Base-by-base conservation (phyloP, 129 eudicot genomes). In the Chrysanthemum lavandulifolium region DNA sequence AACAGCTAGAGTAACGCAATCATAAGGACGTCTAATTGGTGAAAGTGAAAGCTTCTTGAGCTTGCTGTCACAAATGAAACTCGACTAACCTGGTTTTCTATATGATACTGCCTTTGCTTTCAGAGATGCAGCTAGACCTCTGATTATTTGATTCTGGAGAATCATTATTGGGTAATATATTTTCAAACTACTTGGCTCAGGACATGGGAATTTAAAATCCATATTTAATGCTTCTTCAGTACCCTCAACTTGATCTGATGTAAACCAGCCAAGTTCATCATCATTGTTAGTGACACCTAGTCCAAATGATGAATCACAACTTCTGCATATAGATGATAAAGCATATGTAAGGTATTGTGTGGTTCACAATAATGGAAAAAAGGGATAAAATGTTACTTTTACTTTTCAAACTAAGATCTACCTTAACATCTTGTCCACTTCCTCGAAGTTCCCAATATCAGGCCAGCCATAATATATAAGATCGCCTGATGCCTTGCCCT, bases 351-450 rank as follows among this genome's bases (percentile, higher is more conserved):
- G 29, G 6, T 71, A 27, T 71, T 54, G 19, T 5, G 10, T 1
- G 61, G 27, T 18, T 64, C 10, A 36, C 55, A 69, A 31, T 45
- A 61, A 43, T 7, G 13, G 62, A 48, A 68, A 21, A 71, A 48
- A 40, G 47, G 47, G 47, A 5, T 6, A 40, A 40, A 1, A 40
- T 2, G 10, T 40, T 40, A 7, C 47, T 40, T 53, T 63, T 16
- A 9, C 21, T 53, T 56, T 47, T 45, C 27, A 60, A 48, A 59
- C 48, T 50, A 14, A 59, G 62, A 48, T 59, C 58, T 76, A 94
- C 99, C 99, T 88, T 74, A 94, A 83, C 86, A 94, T 87, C 83
- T 80, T 76, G 85, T 88, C 98, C 53, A 94, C 96, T 73, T 94
- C 99, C 66, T 90, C 99, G 29, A 94, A 88, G 78, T 86, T 90